Conservation (phyloP, 331 rosid genomes). For the Phaseolus coccineus region DNA sequence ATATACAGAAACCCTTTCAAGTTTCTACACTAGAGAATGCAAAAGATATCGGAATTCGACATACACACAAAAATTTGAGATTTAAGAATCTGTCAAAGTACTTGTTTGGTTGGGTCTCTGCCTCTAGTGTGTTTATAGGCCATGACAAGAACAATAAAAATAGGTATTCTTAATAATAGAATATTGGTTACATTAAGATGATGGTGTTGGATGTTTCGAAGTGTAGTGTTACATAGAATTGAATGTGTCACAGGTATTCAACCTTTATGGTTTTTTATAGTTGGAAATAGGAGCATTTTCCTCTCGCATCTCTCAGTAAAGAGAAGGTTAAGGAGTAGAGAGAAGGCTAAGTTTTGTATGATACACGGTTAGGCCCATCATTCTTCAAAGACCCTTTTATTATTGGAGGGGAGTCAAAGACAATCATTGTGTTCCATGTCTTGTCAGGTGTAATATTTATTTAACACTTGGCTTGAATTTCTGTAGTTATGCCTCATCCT, state of each 20-base stretch:
- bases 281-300: too few relatives aligned
- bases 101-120: neutral
- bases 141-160: slow-evolving; percentile 18
- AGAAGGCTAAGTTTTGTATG: neutral
- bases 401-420: neutral
- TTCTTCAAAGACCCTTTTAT: neutral
- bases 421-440: neutral
- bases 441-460: neutral
- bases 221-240: neutral
- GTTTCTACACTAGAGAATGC: neutral
- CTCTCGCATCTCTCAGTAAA: neutral
- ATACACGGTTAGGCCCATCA: neutral
- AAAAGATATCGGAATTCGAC: neutral
- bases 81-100: slow-evolving; percentile 16
- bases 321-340: neutral
- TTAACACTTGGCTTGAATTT: neutral
- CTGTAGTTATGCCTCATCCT: neutral
- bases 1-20: neutral
- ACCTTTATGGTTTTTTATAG: neutral
- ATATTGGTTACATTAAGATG: neutral
- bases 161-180: neutral
- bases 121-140: slow-evolving; percentile 1
- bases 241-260: neutral
- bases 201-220: neutral
- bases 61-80: neutral